Conservation (phyloP, 2,329 filamentous ascomycete species). For the Fusarium sp. region DNA sequence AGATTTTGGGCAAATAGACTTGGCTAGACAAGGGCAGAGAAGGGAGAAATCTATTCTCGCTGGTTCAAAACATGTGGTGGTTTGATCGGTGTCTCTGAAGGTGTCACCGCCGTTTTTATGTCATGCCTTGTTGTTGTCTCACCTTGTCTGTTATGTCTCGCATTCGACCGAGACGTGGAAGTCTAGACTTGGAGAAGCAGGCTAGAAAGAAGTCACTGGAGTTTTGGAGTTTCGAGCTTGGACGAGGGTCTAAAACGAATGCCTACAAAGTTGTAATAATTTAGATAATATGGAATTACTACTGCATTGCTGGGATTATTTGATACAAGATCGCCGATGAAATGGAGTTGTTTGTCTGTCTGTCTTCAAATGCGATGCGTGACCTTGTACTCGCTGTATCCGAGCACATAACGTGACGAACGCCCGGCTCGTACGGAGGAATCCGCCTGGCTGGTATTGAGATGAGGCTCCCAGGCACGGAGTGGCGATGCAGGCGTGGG, state of each 20-base stretch:
- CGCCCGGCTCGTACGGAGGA: constrained; percentile 32
- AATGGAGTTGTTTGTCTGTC: not conserved
- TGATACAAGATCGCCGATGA: not conserved
- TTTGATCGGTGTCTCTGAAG: constrained; percentile 22
- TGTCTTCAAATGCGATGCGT: too few relatives aligned
- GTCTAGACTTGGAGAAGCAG: constrained; percentile 15
- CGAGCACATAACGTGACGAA: not conserved
- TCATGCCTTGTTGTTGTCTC: constrained; percentile 37
- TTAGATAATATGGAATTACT: not conserved
- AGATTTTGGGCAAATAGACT: constrained; percentile 5
- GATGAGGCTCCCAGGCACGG: constrained; percentile 15
- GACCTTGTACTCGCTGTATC: constrained; percentile 13
- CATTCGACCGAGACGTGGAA: constrained; percentile 1
- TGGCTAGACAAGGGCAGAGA: constrained; percentile 32
- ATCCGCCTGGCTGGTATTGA: constrained; percentile 15
- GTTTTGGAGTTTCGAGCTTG: constrained; percentile 17
- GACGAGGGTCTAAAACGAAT: constrained; percentile 12
- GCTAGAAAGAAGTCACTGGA: constrained; percentile 25
- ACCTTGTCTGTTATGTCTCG: constrained; percentile 21
- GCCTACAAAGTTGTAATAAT: constrained; percentile 6
- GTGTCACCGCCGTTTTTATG: constrained; percentile 34
- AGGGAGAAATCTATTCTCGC: constrained; percentile 19
- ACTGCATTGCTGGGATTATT: not conserved
- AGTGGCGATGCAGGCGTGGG: constrained; percentile 23
- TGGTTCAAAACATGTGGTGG: constrained; percentile 21